A percentile compares a stretch with the other conserved stretches of the same genome.
These are phyloP conservation scores for Yamadazyma blattariae DNA, from an alignment of 1,139 yeast species.

Conservation along the genomic window DNA sequence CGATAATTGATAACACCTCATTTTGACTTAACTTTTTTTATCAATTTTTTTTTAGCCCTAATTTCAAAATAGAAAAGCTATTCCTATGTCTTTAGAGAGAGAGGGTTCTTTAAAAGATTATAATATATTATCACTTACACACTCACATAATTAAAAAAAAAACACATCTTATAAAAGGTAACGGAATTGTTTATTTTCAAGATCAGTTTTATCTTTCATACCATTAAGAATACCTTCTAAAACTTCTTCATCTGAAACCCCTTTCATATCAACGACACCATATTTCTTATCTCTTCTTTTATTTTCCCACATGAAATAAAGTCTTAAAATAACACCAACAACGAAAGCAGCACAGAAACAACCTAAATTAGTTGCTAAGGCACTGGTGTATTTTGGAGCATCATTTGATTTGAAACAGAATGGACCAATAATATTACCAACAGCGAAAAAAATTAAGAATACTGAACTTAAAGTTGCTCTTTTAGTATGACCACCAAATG, in stretches of 20 bases:
- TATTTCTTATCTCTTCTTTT: conserved; percentile 20
- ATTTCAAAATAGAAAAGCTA: no score
- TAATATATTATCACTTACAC: no score
- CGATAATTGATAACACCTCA: no score
- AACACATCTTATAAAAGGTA: conserved; percentile 18
- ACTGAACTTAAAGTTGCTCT: conserved; percentile 21
- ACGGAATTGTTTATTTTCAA: conserved; percentile 28
- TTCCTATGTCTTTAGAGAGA: no score
- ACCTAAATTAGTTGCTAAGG: conserved; percentile 18
- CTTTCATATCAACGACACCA: conserved; percentile 14
- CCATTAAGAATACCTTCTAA: conserved; percentile 30
- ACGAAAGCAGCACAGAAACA: conserved; percentile 20
- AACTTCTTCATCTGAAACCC: conserved; percentile 19
- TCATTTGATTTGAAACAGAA: conserved; percentile 24
- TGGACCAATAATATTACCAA: conserved; percentile 29
- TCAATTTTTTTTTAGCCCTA: no score
- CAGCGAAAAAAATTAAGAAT: conserved; percentile 26
- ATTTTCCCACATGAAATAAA: conserved; percentile 25
- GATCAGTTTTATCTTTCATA: conserved; percentile 33
- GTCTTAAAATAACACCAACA: conserved; percentile 19
- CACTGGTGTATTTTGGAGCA: conserved; percentile 34
- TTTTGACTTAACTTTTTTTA: no score
- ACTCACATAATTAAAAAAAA: no score
- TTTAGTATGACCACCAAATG: conserved; percentile 26
- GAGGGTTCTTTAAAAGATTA: no score